Evolutionary conservation across 1,284 basidiomycete species (phyloP).

Genomic region (Polyporus tsugae): DNA sequence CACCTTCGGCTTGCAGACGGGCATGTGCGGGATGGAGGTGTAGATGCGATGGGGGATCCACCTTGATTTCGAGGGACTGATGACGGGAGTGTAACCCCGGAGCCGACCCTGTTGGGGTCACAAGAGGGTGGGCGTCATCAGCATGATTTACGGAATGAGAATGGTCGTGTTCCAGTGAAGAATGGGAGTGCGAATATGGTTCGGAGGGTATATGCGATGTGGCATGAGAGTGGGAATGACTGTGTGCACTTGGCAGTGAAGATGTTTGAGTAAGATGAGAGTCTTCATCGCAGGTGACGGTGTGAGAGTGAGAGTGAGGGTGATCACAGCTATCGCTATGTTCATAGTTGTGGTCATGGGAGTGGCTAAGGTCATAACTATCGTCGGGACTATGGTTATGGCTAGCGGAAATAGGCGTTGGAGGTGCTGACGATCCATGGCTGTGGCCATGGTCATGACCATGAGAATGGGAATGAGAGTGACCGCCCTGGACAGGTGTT

Average conservation of each 20-base stretch:
- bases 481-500: constrained; percentile 53
- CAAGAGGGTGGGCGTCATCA: constrained; percentile 21
- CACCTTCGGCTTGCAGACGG: constrained; percentile 21
- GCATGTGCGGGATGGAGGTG: constrained; percentile 29
- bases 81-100: constrained; percentile 28
- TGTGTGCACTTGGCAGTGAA: constrained; percentile 19
- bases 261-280: constrained; percentile 39
- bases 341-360: constrained; percentile 36
- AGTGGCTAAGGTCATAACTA: constrained; percentile 6
- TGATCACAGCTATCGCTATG: constrained; percentile 32
- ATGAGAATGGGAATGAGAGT: constrained; percentile 54
- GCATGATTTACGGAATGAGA: constrained; percentile 33
- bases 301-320: constrained; percentile 34
- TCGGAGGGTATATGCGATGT: constrained; percentile 24
- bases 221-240: constrained; percentile 43
- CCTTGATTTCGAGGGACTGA: constrained; percentile 32
- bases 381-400: constrained; percentile 22
- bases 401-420: constrained; percentile 25
- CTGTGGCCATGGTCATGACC: constrained; percentile 47
- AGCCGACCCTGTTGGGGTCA: not conserved
- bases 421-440: constrained; percentile 38
- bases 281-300: constrained; percentile 25
- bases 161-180: constrained; percentile 37
- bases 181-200: constrained; percentile 43
- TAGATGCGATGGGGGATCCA: constrained; percentile 21